Conservation (phyloP, 2,329 filamentous ascomycete genomes). For the Dothistroma pini region DNA sequence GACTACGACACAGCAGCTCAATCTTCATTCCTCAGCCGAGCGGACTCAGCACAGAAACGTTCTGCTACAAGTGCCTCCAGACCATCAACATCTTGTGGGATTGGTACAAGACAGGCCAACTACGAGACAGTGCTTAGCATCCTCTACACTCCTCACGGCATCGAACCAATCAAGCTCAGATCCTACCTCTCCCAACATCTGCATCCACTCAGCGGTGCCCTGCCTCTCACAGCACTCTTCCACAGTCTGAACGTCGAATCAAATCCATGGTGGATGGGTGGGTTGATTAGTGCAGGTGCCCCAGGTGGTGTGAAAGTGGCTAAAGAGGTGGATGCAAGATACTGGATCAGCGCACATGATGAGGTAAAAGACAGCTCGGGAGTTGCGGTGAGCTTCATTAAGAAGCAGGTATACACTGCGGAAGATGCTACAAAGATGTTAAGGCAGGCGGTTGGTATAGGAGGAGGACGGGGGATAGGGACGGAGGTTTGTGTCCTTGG, state of each 20-base stretch:
- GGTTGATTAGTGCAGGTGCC: constrained; percentile 55
- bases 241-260: constrained; percentile 60
- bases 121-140: constrained; percentile 51
- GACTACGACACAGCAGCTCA: constrained; percentile 8
- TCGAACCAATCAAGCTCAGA: constrained; percentile 51
- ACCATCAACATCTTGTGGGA: neutral
- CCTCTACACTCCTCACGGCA: constrained; percentile 63
- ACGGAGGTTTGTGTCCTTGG: constrained; percentile 10
- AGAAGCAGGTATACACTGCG: constrained; percentile 43
- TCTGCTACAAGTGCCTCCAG: constrained; percentile 10
- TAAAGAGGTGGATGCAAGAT: constrained; percentile 49
- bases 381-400: constrained; percentile 50
- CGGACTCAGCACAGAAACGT: constrained; percentile 5
- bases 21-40: constrained; percentile 2
- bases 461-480: constrained; percentile 9
- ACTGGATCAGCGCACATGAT: constrained; percentile 62
- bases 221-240: constrained; percentile 61
- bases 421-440: constrained; percentile 47
- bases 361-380: constrained; percentile 56
- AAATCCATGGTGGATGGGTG: constrained; percentile 61
- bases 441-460: constrained; percentile 19
- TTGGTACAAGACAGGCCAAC: constrained; percentile 12
- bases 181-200: constrained; percentile 58
- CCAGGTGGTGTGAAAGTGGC: constrained; percentile 58
- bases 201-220: constrained; percentile 49